These are phyloP conservation scores for Collybiopsis luxurians DNA, from an alignment of 768 basidiomycete genomes.

Conservation along the genomic window DNA sequence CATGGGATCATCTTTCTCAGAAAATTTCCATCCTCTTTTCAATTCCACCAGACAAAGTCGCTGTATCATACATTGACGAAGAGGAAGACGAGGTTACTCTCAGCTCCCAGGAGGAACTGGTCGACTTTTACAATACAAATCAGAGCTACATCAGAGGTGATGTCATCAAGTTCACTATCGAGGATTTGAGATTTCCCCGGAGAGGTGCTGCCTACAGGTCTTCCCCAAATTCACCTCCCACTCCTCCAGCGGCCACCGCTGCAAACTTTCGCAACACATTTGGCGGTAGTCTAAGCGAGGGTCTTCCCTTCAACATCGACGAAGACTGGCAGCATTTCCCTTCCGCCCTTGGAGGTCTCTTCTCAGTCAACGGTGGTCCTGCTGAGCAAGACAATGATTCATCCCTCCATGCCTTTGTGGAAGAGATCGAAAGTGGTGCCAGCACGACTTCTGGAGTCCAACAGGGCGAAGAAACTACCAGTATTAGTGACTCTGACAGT, in stretches of 20 bases:
- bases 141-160: conserved; percentile 28
- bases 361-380: conserved; percentile 26
- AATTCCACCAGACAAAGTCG: conserved; percentile 58
- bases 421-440: conserved; percentile 43
- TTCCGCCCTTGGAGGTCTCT: conserved; percentile 35
- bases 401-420: conserved; percentile 61
- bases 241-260: conserved; percentile 18
- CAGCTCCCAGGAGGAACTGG: conserved; percentile 74
- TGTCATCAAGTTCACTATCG: conserved; percentile 58
- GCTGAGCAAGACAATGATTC: conserved; percentile 25
- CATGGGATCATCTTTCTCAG: conserved; percentile 55
- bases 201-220: conserved; percentile 22
- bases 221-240: conserved; percentile 25
- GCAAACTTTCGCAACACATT: conserved; percentile 56
- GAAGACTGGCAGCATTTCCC: conserved; percentile 66
- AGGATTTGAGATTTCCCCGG: conserved; percentile 49
- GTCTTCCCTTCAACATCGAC: conserved; percentile 43
- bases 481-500: conserved; percentile 29
- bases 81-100: conserved; percentile 79
- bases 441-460: conserved; percentile 23
- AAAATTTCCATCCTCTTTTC: conserved; percentile 53
- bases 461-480: conserved; percentile 21
- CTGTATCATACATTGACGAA: conserved; percentile 67
- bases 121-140: conserved; percentile 52
- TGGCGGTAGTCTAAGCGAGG: conserved; percentile 35